Base-by-base conservation (phyloP, 768 basidiomycete species). In the Tylopilus plumbeoviolaceoides region DNA sequence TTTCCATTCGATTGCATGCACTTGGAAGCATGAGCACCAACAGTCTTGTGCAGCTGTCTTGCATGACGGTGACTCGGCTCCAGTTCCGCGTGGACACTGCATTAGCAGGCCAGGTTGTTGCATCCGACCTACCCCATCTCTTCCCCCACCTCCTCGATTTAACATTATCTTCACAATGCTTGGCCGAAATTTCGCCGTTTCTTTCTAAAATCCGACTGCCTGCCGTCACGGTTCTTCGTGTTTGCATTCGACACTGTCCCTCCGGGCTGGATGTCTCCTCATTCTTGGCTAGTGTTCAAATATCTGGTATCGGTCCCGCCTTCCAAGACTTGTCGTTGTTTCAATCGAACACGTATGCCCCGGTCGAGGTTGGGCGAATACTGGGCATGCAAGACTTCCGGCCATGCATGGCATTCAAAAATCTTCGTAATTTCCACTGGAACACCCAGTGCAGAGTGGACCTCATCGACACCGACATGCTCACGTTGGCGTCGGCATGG, bases 61-160 rank as follows among this genome's bases (percentile, higher is more conserved):
- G 20, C 28, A 17, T 31, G 1, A 9, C 27, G 23, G 23, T 51
- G 20, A 39, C 50, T 7, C 15, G 2, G 4, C 36, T 40, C 4
- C 0, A n/a, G 0, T 23, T 30, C 28, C 2, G 1, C 5, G n/a
- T 31, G 23, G 18, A 20, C 28, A 3, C 1, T 23, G 14, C 17
- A 23, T 23, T 23, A 5, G 18, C 27, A 2, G 1, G 27, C 30
- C 44, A 45, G 7, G n/a, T 45, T 15, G 1, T 14, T n/a, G n/a
- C n/a, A 7, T 36, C 23, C 25, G 25, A 36, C 15, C 11, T 14
- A 1, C 20, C 28, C 27, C 44, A 39, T 23, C 3, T 20, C n/a
- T 51, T 51, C 38, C 3, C 36, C 25, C 17, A 23, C 10, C 17
- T 51, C 8, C 36, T n/a, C 27, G 33, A 33, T 1, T 15, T 33